Percentiles rank a stretch among this genome's conserved stretches.
These are phyloP conservation scores for Scheffersomyces illinoinensis DNA, from an alignment of 1,139 yeast species.

Conservation along the genomic window DNA sequence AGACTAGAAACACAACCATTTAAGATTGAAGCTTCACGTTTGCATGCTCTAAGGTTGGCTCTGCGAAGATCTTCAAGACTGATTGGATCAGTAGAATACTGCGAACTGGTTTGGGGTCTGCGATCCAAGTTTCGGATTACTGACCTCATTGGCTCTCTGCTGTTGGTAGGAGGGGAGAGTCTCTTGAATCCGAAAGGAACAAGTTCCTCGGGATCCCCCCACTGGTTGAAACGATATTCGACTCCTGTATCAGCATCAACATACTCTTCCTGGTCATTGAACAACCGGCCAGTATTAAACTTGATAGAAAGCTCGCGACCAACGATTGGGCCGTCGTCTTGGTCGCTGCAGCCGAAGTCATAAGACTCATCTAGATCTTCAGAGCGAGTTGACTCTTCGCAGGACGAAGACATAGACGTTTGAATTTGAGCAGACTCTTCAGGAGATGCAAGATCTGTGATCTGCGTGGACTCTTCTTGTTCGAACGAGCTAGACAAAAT, in stretches of 20 bases:
- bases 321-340: background rate
- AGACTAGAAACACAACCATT: background rate
- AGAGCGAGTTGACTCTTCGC: background rate
- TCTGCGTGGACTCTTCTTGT: background rate
- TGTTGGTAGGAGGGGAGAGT: background rate
- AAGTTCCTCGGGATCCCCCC: background rate
- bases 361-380: background rate
- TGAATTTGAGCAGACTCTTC: background rate
- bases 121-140: background rate
- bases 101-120: background rate
- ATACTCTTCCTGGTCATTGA: background rate
- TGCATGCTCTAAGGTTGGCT: background rate
- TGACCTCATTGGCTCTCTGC: background rate
- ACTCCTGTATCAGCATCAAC: background rate
- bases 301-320: background rate
- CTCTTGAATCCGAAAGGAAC: background rate
- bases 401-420: background rate
- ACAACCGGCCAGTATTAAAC: background rate
- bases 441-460: background rate
- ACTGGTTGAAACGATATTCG: background rate
- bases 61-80: background rate
- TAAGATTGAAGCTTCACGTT: background rate
- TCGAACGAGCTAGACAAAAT: background rate
- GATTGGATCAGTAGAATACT: background rate
- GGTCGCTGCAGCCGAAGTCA: background rate